A percentile compares a stretch with the other conserved stretches of the same genome.
phyloP scores from a whole-genome alignment of 2,329 filamentous ascomycete genomes.

The Knoxdaviesia proteae region DNA sequence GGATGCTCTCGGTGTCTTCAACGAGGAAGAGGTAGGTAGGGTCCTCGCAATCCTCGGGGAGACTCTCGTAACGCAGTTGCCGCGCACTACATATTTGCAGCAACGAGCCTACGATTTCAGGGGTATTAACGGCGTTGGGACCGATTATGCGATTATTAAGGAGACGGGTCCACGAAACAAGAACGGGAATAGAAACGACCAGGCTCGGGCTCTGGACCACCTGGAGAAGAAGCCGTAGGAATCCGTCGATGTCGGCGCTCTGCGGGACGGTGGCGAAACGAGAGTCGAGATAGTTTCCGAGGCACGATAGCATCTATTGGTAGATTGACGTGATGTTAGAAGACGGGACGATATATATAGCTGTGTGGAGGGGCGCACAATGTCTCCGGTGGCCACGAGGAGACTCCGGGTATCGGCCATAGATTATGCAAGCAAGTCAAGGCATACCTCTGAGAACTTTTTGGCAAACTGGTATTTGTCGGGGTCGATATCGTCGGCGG shows the following conservation, averaged over 20 bases:
- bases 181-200: constrained; percentile 76
- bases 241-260: constrained; percentile 45
- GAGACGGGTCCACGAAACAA: constrained; percentile 76
- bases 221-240: constrained; percentile 59
- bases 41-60: constrained; percentile 66
- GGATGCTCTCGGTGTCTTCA: constrained; percentile 87
- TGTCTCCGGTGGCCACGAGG: no score
- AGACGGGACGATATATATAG: background rate
- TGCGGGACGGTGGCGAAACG: constrained; percentile 46
- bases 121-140: constrained; percentile 35
- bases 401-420: background rate
- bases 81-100: constrained; percentile 68
- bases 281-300: constrained; percentile 67
- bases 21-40: constrained; percentile 63
- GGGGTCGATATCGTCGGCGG: constrained; percentile 68
- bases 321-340: constrained; percentile 1
- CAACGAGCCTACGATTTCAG: constrained; percentile 48
- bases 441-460: constrained; percentile 69
- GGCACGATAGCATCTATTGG: constrained; percentile 55
- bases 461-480: constrained; percentile 83
- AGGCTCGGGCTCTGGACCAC: constrained; percentile 74
- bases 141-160: constrained; percentile 52
- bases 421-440: background rate
- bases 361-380: no score
- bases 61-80: constrained; percentile 67